These are phyloP conservation scores for Pichia sp. DNA, from an alignment of 1,139 yeast genomes.

Conservation along the genomic window DNA sequence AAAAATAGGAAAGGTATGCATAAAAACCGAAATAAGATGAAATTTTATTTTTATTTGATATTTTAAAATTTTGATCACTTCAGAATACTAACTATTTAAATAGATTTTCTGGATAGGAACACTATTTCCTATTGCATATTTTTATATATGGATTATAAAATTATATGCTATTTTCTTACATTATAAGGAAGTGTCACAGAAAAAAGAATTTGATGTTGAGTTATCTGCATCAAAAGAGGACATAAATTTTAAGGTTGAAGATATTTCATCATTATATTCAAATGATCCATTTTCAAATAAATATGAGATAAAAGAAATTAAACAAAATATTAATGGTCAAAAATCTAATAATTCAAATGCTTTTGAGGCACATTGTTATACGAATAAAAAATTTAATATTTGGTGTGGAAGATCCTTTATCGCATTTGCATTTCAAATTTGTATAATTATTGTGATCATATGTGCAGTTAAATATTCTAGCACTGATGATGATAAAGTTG, in stretches of 20 bases:
- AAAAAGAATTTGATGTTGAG: neutral
- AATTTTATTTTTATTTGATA: too few relatives aligned
- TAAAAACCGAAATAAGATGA: too few relatives aligned
- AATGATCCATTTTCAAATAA: slow-evolving; percentile 11
- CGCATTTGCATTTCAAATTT: slow-evolving; percentile 9
- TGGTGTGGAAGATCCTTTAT: slow-evolving; percentile 13
- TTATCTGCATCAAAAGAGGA: neutral
- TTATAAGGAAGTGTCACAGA: neutral
- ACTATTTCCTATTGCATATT: slow-evolving; percentile 9
- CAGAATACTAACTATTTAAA: slow-evolving; percentile 8
- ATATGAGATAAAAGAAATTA: neutral
- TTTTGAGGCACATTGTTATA: slow-evolving; percentile 9
- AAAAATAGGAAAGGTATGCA: slow-evolving; percentile 10
- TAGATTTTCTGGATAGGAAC: slow-evolving; percentile 16
- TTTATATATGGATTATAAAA: slow-evolving; percentile 9
- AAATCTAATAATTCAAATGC: neutral
- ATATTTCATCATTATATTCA: neutral
- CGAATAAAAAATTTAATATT: slow-evolving; percentile 1
- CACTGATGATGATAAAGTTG: neutral
- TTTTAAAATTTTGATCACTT: too few relatives aligned
- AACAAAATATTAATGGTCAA: neutral
- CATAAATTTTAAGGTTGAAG: neutral
- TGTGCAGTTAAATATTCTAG: slow-evolving; percentile 6
- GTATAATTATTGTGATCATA: slow-evolving; percentile 4
- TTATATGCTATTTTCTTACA: slow-evolving; percentile 2